These are phyloP conservation scores for Starmerella roubikii DNA, from an alignment of 805 yeast genomes.

Conservation along the genomic window DNA sequence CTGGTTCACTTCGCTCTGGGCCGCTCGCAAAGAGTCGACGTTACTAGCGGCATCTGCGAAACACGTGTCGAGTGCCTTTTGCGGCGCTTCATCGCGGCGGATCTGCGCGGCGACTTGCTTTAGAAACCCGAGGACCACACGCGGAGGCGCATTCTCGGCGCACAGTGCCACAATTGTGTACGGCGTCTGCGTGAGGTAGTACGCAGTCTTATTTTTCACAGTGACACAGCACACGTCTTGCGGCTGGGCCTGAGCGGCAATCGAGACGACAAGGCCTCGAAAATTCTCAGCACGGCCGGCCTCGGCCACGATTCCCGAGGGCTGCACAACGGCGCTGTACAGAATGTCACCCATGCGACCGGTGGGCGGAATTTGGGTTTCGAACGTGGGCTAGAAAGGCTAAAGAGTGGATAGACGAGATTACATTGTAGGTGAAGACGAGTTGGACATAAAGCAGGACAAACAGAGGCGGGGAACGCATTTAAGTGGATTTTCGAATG, in stretches of 20 bases:
- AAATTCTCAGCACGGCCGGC: background rate
- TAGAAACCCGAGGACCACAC: slow-evolving; percentile 20
- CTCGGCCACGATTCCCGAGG: slow-evolving; percentile 2
- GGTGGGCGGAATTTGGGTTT: too few relatives aligned
- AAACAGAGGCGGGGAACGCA: too few relatives aligned
- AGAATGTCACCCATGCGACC: background rate
- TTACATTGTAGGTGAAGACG: too few relatives aligned
- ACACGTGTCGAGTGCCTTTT: slow-evolving; percentile 12
- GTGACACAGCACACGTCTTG: slow-evolving; percentile 16
- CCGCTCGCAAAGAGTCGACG: slow-evolving; percentile 21
- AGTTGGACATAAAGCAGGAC: too few relatives aligned
- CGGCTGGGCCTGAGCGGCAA: slow-evolving; percentile 17
- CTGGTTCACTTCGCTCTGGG: slow-evolving; percentile 41
- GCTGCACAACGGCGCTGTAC: slow-evolving; percentile 6
- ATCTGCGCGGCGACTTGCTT: slow-evolving; percentile 14
- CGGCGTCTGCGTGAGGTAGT: slow-evolving; percentile 8
- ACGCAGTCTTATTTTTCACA: slow-evolving; percentile 12
- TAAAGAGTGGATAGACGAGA: background rate
- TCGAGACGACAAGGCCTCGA: slow-evolving; percentile 14
- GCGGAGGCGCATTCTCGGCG: slow-evolving; percentile 17
- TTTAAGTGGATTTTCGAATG: too few relatives aligned
- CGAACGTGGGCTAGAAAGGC: too few relatives aligned
- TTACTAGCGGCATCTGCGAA: slow-evolving; percentile 9
- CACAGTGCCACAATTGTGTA: slow-evolving; percentile 12
- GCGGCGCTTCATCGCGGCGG: background rate